These are phyloP conservation scores for Clarireedia paspali DNA, from an alignment of 2,329 filamentous ascomycete species.

Conservation along the genomic window DNA sequence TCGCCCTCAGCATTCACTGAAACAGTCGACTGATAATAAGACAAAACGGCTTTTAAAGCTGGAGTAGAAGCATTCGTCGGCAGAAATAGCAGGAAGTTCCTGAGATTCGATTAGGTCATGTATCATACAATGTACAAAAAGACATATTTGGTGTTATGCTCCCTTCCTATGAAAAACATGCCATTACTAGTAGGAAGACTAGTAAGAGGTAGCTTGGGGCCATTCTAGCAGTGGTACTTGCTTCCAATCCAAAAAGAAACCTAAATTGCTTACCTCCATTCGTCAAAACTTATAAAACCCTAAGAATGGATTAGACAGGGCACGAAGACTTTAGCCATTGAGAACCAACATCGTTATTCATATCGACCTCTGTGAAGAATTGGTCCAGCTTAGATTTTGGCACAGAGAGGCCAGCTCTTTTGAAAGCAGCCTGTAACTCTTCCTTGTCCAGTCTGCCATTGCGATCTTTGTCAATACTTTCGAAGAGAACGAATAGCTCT, in stretches of 20 bases:
- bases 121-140: neutral
- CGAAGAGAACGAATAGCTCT: conserved; percentile 75
- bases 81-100: conserved; percentile 92
- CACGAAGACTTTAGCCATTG: neutral
- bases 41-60: conserved; percentile 73
- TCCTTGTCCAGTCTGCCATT: conserved; percentile 80
- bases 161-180: neutral
- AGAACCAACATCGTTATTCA: conserved; percentile 59
- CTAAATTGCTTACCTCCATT: conserved; percentile 73
- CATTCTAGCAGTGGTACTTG: neutral
- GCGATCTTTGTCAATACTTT: conserved; percentile 75
- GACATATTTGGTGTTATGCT: neutral
- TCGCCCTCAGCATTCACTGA: conserved; percentile 91
- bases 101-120: conserved; percentile 30
- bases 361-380: conserved; percentile 87
- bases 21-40: conserved; percentile 84
- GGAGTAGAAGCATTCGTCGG: conserved; percentile 54
- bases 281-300: conserved; percentile 71
- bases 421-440: conserved; percentile 76
- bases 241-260: neutral
- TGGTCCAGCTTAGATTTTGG: conserved; percentile 68
- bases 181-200: neutral
- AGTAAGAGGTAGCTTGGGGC: neutral
- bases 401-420: conserved; percentile 69
- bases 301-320: conserved; percentile 26